A percentile compares a stretch with the other conserved stretches of the same genome.
These are phyloP conservation scores for Cyberlindnera meyerae DNA, from an alignment of 805 yeast genomes.

Conservation along the genomic window DNA sequence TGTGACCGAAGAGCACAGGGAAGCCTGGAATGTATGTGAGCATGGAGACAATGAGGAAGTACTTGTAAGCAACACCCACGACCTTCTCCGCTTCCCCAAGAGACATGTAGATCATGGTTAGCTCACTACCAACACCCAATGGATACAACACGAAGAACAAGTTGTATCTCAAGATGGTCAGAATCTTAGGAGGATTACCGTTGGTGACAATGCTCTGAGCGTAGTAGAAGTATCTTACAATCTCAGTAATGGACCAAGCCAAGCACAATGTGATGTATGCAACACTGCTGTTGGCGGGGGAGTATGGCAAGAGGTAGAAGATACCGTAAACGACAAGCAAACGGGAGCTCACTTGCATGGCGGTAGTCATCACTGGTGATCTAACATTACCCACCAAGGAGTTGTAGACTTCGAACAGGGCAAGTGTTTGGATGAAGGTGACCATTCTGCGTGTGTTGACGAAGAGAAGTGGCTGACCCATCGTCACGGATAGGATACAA, in stretches of 20 bases:
- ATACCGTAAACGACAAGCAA: constrained; percentile 79
- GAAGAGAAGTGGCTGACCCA: constrained; percentile 66
- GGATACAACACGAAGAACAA: constrained; percentile 83
- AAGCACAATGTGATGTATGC: constrained; percentile 61
- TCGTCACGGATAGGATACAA: constrained; percentile 31
- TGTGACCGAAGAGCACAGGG: constrained; percentile 77
- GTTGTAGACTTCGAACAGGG: constrained; percentile 76
- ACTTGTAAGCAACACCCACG: constrained; percentile 48
- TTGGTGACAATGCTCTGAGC: constrained; percentile 55
- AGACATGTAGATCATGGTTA: constrained; percentile 62
- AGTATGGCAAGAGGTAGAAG: constrained; percentile 65
- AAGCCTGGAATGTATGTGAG: constrained; percentile 80
- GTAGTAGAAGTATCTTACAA: constrained; percentile 84
- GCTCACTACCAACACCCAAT: constrained; percentile 84
- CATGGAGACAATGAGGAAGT: constrained; percentile 52
- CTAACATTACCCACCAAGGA: constrained; percentile 75
- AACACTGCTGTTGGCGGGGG: constrained; percentile 57
- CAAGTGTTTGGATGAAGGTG: constrained; percentile 69
- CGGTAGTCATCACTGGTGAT: constrained; percentile 80
- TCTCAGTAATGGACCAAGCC: constrained; percentile 95
- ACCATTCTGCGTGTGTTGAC: constrained; percentile 53
- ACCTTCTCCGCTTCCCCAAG: constrained; percentile 59
- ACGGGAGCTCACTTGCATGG: constrained; percentile 84
- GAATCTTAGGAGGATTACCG: constrained; percentile 48
- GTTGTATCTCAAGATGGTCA: constrained; percentile 77